Evolutionary conservation across 257 asterid genomes (phyloP).

Genomic region (Verbena officinalis): DNA sequence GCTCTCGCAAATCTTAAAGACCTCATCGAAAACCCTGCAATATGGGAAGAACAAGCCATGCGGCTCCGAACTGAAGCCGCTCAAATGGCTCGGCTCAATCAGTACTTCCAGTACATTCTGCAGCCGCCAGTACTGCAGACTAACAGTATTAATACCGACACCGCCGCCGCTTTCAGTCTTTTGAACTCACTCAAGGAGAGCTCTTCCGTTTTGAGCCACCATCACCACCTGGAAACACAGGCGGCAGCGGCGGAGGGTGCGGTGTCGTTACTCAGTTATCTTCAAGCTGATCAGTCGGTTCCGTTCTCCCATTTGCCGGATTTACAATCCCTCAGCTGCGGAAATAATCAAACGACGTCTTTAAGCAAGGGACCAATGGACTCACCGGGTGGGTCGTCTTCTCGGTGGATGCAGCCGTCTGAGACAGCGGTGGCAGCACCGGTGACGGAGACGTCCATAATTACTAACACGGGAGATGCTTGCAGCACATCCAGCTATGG

Average conservation of each 20-base stretch:
- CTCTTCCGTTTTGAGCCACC: constrained; percentile 31
- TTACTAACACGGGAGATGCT: constrained; percentile 37
- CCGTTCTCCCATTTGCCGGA: constrained; percentile 66
- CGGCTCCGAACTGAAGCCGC: constrained; percentile 63
- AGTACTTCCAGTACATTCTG: constrained; percentile 52
- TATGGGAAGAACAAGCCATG: constrained; percentile 62
- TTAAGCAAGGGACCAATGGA: not conserved
- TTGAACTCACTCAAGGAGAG: constrained; percentile 31
- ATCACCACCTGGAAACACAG: constrained; percentile 28
- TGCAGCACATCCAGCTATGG: constrained; percentile 59
- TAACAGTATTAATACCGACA: constrained; percentile 21
- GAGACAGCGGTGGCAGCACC: constrained; percentile 29
- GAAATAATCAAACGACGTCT: no score
- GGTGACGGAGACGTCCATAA: constrained; percentile 24
- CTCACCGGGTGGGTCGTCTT: constrained; percentile 37
- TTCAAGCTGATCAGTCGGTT: constrained; percentile 41
- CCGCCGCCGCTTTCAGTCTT: constrained; percentile 34
- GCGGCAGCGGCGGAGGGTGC: constrained; percentile 36
- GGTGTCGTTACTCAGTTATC: constrained; percentile 24
- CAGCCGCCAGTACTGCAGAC: constrained; percentile 32
- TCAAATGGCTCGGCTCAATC: constrained; percentile 62
- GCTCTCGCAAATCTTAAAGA: constrained; percentile 71
- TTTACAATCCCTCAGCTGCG: constrained; percentile 49
- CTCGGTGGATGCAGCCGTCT: constrained; percentile 39
- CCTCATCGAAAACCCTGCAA: constrained; percentile 59